These are phyloP conservation scores for Gynandropsis gynandra DNA, from an alignment of 345 rosid genomes.

Conservation along the genomic window DNA sequence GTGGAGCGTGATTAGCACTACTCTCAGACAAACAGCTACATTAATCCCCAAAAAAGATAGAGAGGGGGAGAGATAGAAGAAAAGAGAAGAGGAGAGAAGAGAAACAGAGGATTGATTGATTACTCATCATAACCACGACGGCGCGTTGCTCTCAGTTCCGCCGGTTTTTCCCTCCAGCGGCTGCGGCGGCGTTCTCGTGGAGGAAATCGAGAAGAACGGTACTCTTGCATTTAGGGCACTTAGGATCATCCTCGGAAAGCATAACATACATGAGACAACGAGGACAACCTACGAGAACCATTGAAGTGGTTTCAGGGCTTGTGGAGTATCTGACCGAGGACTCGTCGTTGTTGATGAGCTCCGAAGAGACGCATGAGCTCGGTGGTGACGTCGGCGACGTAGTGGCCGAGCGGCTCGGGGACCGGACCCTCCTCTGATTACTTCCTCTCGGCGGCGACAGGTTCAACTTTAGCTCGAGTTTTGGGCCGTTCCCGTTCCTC, in stretches of 20 bases:
- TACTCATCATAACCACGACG: slow-evolving; percentile 26
- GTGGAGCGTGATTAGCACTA: slow-evolving; percentile 70
- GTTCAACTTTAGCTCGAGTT: slow-evolving; percentile 84
- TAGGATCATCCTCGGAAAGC: slow-evolving; percentile 75
- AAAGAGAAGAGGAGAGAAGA: neutral
- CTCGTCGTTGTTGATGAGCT: slow-evolving; percentile 51
- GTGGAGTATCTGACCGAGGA: slow-evolving; percentile 33
- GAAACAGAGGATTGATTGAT: slow-evolving; percentile 13
- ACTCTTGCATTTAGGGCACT: slow-evolving; percentile 88
- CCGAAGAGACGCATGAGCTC: slow-evolving; percentile 90
- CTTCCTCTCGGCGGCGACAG: slow-evolving; percentile 65
- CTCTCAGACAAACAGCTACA: slow-evolving; percentile 24
- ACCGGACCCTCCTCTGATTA: slow-evolving; percentile 35
- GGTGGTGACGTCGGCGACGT: slow-evolving; percentile 77
- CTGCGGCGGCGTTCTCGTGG: slow-evolving; percentile 31
- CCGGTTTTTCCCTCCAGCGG: slow-evolving; percentile 27
- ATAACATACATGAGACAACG: slow-evolving; percentile 91
- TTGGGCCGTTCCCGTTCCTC: slow-evolving; percentile 54
- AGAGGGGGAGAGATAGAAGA: neutral
- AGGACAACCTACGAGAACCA: slow-evolving; percentile 92
- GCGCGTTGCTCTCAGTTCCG: slow-evolving; percentile 13
- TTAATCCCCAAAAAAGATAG: slow-evolving; percentile 6
- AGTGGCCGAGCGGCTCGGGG: slow-evolving; percentile 57
- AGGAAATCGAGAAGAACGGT: slow-evolving; percentile 78
- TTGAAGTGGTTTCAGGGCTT: slow-evolving; percentile 91